Evolutionary conservation across 768 basidiomycete genomes (phyloP), one percentile per base, ranked within the genome.

Genomic region (Hemileccinum rubropunctum): DNA sequence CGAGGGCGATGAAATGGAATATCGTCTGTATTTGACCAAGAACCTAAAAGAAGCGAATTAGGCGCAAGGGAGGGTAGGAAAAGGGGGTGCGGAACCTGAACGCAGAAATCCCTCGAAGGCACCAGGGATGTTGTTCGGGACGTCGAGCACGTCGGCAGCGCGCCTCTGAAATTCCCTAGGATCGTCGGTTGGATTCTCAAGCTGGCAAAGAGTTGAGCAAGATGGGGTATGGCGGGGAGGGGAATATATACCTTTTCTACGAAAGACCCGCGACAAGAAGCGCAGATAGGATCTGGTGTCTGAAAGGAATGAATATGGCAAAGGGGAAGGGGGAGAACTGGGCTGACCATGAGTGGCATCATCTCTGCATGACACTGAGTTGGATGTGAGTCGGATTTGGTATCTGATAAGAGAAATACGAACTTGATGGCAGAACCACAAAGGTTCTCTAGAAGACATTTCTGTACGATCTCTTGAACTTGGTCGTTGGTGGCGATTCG

Each of bases 311-410:
- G 45, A 48, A 14, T 4, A 26, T 11, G 8, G 13, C 41, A 26
- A 18, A 34, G 20, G 27, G 1, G 14, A 6, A 20, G 40, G 21
- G 7, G 23, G 14, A 6, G 13, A 11, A 30, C 27, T 13, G 52
- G 36, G 60, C 75, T 35, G 56, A 91, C 90, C 87, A 88, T 91
- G 40, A 93, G 71, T 1, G 92, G 91, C 45, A 86, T 73, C 90
- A 91, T 94, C 71, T 95, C 90, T 46, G 88, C 83, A 65, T 84
- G 78, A 63, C 93, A 95, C 92, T 94, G 61, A 13, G 17, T 1
- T 6, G 42, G 17, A 54, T 21, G 47, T 58, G 18, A 61, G 62
- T 40, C 2, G 26, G 51, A 57, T 48, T 4, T 0, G 17, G 51
- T 38, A 34, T 6, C 8, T 15, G 33, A 53, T 26, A 14, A 15